Conservation (phyloP, 768 basidiomycete genomes). For the Coprinellus aureogranulatus region DNA sequence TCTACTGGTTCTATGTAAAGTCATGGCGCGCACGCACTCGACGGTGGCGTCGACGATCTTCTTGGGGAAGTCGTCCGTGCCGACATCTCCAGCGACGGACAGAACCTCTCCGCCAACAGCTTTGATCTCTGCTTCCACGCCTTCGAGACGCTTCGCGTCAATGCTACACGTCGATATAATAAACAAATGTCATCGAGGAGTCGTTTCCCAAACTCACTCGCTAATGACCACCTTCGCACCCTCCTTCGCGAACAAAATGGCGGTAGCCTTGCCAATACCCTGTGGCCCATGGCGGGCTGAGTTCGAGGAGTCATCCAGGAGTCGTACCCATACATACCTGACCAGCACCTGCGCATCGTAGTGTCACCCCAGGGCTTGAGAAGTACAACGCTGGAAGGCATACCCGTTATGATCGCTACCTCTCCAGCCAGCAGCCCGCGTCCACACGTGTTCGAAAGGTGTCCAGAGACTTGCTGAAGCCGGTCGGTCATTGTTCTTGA, state of each 20-base stretch:
- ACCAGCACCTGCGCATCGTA: conserved; percentile 58
- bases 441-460: conserved; percentile 53
- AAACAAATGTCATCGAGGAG: neutral
- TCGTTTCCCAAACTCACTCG: conserved; percentile 60
- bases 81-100: conserved; percentile 75
- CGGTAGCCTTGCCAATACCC: conserved; percentile 77
- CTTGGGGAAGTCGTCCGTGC: conserved; percentile 80
- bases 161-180: conserved; percentile 44
- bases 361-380: neutral
- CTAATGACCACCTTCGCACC: conserved; percentile 84
- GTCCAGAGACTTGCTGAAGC: conserved; percentile 69
- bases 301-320: conserved; percentile 3
- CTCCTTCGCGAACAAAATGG: conserved; percentile 77
- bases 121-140: conserved; percentile 72
- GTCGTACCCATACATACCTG: conserved; percentile 45
- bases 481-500: conserved; percentile 47
- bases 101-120: conserved; percentile 70
- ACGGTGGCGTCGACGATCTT: conserved; percentile 74
- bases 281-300: conserved; percentile 24
- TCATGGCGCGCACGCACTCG: conserved; percentile 47
- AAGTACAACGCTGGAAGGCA: conserved; percentile 18
- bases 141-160: conserved; percentile 64
- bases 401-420: conserved; percentile 85
- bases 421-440: conserved; percentile 70
- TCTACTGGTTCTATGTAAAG: neutral